Evolutionary conservation across 345 rosid genomes (phyloP).

Genomic region (Citropsis articulata): DNA sequence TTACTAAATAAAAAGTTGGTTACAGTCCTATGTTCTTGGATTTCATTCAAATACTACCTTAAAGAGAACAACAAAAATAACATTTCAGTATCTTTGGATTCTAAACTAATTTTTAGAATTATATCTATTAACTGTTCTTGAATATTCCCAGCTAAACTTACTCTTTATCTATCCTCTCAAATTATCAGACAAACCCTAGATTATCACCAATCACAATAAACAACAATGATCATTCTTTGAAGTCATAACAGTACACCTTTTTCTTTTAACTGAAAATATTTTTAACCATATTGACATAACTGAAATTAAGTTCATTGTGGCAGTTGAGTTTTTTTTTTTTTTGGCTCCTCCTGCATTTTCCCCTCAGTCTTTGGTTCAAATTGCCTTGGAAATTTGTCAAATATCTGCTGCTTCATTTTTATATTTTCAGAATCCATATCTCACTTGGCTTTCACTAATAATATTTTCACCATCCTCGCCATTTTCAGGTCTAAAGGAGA

Average conservation of each 20-base stretch:
- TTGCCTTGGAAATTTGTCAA: not conserved
- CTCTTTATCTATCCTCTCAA: not conserved
- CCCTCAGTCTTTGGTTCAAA: not conserved
- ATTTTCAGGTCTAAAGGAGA: constrained; percentile 78
- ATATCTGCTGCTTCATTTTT: not conserved
- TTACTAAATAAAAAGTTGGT: not conserved
- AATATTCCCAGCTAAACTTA: not conserved
- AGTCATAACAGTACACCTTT: not conserved
- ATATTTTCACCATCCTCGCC: not conserved
- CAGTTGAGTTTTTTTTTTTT: not conserved
- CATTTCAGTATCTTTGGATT: not conserved
- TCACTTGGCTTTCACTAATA: not conserved
- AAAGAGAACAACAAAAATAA: not conserved
- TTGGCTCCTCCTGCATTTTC: not conserved
- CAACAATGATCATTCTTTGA: not conserved
- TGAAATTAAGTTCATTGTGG: not conserved
- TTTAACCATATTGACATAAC: not conserved
- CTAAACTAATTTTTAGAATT: not conserved
- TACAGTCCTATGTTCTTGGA: not conserved
- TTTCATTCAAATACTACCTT: not conserved
- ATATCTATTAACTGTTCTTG: not conserved
- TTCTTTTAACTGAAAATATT: not conserved
- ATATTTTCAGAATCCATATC: not conserved
- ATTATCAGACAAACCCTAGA: not conserved
- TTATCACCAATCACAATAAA: not conserved